phyloP scores from a whole-genome alignment of 2,329 filamentous ascomycete species.

The Xylariales sp. region DNA sequence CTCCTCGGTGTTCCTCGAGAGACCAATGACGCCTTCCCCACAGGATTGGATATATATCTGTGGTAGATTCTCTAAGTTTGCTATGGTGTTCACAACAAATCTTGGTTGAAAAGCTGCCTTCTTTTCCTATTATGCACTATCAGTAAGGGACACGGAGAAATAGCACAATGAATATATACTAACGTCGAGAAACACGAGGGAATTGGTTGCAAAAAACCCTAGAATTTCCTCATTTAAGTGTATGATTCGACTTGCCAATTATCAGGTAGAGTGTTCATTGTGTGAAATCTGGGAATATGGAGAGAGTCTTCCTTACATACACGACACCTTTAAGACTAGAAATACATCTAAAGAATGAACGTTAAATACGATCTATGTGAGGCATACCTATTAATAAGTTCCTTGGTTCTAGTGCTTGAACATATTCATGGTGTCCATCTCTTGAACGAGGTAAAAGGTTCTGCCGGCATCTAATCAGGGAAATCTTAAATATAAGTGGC shows the following conservation, averaged over 20 bases:
- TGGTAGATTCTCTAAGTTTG: neutral
- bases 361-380: neutral
- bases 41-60: neutral
- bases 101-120: neutral
- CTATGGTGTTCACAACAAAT: neutral
- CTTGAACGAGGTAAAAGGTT: neutral
- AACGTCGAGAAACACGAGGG: too few species aligned
- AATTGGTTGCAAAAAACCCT: neutral
- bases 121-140: constrained; percentile 4
- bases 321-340: neutral
- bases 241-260: neutral
- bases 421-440: neutral
- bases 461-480: too few species aligned
- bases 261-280: neutral
- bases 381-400: constrained; percentile 15
- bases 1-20: neutral
- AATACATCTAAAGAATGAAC: neutral
- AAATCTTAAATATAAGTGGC: neutral
- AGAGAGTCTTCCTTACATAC: too few species aligned
- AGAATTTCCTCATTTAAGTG: neutral
- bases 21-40: neutral
- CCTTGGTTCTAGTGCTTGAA: neutral
- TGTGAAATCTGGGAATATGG: neutral
- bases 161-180: neutral
- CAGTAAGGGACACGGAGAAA: neutral